Conservation (phyloP, 2,329 filamentous ascomycete genomes). For the Alternaria dauci region DNA sequence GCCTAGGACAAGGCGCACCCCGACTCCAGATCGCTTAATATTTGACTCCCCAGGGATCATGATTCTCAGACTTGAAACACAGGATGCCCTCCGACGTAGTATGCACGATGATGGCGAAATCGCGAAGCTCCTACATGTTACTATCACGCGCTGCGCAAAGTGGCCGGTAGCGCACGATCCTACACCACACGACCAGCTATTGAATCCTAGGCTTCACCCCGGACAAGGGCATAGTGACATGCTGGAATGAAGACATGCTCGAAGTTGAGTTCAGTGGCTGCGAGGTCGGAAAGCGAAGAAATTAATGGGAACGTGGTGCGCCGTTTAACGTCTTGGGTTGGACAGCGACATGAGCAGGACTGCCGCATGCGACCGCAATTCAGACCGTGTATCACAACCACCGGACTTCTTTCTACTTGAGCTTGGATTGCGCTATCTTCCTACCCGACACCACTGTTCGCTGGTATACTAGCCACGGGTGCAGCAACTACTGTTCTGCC, state of each 20-base stretch:
- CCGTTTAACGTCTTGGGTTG: neutral
- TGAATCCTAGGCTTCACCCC: neutral
- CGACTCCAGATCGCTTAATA: neutral
- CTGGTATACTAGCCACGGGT: neutral
- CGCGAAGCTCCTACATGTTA: neutral
- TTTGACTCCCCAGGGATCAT: neutral
- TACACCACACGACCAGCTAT: neutral
- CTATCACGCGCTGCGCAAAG: neutral
- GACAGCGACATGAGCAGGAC: neutral
- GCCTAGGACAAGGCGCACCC: neutral
- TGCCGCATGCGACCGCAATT: neutral
- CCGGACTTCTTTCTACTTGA: neutral
- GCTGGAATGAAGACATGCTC: neutral
- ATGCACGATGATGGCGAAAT: neutral
- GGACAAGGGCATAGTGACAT: neutral
- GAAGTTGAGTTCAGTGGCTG: neutral
- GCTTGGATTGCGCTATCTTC: neutral
- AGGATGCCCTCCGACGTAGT: neutral
- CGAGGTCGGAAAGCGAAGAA: neutral
- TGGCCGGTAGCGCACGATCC: constrained; percentile 1
- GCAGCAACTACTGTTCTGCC: neutral
- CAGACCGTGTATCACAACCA: neutral
- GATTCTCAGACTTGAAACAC: neutral
- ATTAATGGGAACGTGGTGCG: neutral
- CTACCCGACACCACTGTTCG: neutral